phyloP scores from a whole-genome alignment of 176 grass and related monocot species.

The Pharus latifolius region DNA sequence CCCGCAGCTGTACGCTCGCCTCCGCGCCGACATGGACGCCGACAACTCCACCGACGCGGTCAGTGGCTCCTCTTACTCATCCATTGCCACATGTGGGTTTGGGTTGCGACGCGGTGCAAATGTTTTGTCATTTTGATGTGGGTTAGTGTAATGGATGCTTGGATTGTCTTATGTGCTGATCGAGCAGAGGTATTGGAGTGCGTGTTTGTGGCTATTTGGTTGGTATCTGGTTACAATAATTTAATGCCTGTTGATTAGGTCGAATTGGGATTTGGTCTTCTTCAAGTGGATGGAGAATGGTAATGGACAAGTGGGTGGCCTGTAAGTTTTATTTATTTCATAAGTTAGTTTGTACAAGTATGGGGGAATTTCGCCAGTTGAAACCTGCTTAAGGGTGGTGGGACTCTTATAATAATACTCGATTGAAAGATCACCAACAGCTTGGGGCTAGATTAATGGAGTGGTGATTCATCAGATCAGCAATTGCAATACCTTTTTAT shows the following conservation, averaged over 20 bases:
- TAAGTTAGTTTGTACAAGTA: background rate
- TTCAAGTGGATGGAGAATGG: background rate
- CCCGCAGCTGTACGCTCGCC: conserved; percentile 68
- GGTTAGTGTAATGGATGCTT: background rate
- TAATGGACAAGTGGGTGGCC: background rate
- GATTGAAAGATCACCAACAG: background rate
- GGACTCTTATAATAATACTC: background rate
- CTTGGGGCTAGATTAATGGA: background rate
- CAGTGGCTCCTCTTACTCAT: conserved; percentile 4
- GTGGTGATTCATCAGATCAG: background rate
- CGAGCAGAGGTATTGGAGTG: background rate
- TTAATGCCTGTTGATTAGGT: conserved; percentile 12
- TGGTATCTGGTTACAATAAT: conserved; percentile 10
- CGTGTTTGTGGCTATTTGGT: background rate
- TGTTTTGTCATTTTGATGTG: background rate
- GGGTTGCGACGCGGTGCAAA: background rate
- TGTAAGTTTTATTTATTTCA: background rate
- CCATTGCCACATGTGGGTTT: background rate
- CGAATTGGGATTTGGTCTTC: background rate
- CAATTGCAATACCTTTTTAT: background rate
- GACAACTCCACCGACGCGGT: conserved; percentile 90
- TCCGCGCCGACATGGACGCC: conserved; percentile 79
- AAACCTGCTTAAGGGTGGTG: background rate
- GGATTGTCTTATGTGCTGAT: background rate
- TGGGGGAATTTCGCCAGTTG: background rate